Percentiles rank a stretch among this genome's conserved stretches.
phyloP scores from a whole-genome alignment of 2,329 filamentous ascomycete species.

The Curvularia sp. region DNA sequence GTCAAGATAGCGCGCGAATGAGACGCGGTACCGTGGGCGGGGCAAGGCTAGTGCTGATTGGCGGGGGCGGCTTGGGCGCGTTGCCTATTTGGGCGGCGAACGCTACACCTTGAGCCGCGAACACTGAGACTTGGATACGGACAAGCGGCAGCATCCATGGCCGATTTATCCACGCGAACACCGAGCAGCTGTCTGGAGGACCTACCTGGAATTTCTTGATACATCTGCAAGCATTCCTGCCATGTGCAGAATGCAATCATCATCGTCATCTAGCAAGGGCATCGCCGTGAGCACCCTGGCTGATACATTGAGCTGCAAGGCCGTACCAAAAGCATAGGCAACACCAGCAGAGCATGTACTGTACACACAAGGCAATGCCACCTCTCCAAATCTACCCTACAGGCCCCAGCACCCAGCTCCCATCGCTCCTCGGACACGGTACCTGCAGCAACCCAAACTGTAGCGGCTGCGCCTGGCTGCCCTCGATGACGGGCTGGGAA shows the following conservation, averaged over 20 bases:
- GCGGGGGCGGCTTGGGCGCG: slow-evolving; percentile 1
- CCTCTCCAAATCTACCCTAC: neutral
- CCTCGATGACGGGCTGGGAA: slow-evolving; percentile 10
- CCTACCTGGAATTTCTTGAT: no score
- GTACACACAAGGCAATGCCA: neutral
- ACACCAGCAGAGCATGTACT: neutral
- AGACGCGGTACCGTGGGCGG: slow-evolving; percentile 22
- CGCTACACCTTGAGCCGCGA: slow-evolving; percentile 19
- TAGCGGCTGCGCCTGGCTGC: slow-evolving; percentile 11
- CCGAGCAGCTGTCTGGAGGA: neutral
- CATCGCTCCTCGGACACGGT: slow-evolving; percentile 17
- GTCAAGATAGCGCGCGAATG: slow-evolving; percentile 22
- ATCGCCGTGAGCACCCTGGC: neutral
- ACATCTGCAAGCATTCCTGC: neutral
- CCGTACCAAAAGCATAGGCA: neutral
- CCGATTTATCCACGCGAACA: neutral
- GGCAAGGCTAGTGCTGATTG: slow-evolving; percentile 11
- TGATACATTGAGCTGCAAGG: neutral
- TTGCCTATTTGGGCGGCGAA: slow-evolving; percentile 5
- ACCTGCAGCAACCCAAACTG: slow-evolving; percentile 34
- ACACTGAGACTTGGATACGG: slow-evolving; percentile 3
- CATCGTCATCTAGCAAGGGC: neutral
- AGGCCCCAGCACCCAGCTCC: neutral
- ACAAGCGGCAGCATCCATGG: neutral
- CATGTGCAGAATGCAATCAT: neutral